phyloP scores from a whole-genome alignment of 345 rosid species.

The Citrus cavaleriei region DNA sequence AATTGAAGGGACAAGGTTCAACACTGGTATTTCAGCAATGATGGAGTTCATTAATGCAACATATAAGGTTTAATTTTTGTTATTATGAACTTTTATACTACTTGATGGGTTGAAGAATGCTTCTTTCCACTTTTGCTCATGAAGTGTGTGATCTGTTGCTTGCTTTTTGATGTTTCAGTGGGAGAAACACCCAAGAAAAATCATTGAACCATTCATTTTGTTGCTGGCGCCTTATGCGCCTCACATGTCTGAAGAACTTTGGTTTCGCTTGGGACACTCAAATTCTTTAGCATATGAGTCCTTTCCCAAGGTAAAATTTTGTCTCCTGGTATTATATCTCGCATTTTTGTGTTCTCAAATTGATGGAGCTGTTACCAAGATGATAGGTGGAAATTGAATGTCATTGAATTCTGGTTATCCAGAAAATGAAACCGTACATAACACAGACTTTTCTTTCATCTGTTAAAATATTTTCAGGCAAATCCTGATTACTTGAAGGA shows the following conservation, averaged over 20 bases:
- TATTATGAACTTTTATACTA: not conserved
- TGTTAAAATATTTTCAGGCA: constrained; percentile 42
- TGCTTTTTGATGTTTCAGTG: constrained; percentile 44
- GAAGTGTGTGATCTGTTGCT: not conserved
- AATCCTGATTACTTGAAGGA: constrained; percentile 71
- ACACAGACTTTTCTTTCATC: not conserved
- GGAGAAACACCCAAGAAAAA: constrained; percentile 68
- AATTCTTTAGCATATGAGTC: constrained; percentile 62
- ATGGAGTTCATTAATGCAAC: constrained; percentile 95
- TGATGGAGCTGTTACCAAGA: not conserved
- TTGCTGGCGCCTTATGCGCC: constrained; percentile 92
- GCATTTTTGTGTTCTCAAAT: not conserved
- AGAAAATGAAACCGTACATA: not conserved
- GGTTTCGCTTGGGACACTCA: constrained; percentile 73
- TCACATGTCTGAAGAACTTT: constrained; percentile 95
- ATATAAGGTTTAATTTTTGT: constrained; percentile 53
- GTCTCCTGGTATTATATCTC: not conserved
- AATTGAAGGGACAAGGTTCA: constrained; percentile 84
- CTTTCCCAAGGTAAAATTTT: constrained; percentile 58
- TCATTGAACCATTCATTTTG: constrained; percentile 66
- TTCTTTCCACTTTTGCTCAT: not conserved
- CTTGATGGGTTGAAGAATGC: not conserved
- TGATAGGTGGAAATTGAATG: not conserved
- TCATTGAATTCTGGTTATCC: not conserved
- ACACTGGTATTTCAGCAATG: constrained; percentile 95